phyloP scores from a whole-genome alignment of 257 asterid genomes.

The Capsicum baccatum region DNA sequence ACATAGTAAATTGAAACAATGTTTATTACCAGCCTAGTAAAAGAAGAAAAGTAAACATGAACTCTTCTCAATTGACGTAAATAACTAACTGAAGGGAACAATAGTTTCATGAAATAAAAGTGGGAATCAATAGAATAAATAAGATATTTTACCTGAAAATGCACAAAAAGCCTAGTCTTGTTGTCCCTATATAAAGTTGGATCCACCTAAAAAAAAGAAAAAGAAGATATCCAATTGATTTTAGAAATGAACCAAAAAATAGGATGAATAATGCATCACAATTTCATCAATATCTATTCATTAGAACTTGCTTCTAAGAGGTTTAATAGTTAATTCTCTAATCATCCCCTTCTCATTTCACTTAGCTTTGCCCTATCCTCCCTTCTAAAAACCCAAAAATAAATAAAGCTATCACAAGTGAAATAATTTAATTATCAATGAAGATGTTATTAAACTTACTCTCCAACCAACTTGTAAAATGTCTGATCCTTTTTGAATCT shows the following conservation, averaged over 20 bases:
- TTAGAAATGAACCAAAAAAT: not conserved
- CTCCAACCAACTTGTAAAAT: conserved; percentile 16
- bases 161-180: not conserved
- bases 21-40: not conserved
- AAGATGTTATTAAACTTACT: not conserved
- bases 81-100: not conserved
- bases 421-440: not conserved
- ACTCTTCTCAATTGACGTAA: not conserved
- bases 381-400: not conserved
- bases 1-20: not conserved
- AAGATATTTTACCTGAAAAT: not conserved
- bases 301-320: not conserved
- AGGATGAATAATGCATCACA: not conserved
- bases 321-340: not conserved
- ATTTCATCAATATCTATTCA: no score
- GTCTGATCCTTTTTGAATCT: not conserved
- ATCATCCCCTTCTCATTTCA: not conserved
- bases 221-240: not conserved
- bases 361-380: not conserved
- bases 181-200: not conserved
- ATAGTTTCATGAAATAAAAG: not conserved
- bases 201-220: not conserved
- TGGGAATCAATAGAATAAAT: not conserved
- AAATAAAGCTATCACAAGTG: not conserved
- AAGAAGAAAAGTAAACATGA: not conserved